These are phyloP conservation scores for Bifiguratus adelaidae DNA, from an alignment of 192 early-diverging fungal species.

Conservation along the genomic window DNA sequence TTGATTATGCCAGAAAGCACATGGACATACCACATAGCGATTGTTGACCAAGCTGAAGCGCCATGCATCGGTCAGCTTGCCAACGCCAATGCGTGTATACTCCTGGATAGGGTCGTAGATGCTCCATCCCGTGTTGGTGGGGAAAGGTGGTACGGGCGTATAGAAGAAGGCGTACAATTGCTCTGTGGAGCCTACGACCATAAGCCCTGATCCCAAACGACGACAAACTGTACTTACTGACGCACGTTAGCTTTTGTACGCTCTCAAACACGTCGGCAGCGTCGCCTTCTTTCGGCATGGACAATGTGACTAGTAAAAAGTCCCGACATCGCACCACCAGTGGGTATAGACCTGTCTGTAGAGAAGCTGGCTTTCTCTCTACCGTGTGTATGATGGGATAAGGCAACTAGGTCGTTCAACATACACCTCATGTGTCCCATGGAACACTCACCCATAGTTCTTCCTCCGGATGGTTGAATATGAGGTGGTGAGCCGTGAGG, in stretches of 20 bases:
- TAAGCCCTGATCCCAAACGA: neutral
- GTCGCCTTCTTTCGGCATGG: conserved; percentile 53
- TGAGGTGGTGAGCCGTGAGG: conserved; percentile 66
- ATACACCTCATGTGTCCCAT: neutral
- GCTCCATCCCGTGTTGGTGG: conserved; percentile 45
- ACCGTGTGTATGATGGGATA: conserved; percentile 82
- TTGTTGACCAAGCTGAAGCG: conserved; percentile 66
- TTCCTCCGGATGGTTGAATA: conserved; percentile 39
- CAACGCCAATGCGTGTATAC: conserved; percentile 80
- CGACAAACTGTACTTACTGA: conserved; percentile 35
- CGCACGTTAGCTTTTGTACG: conserved; percentile 73
- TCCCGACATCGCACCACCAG: conserved; percentile 66
- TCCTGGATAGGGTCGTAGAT: conserved; percentile 68
- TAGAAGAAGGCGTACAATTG: conserved; percentile 75
- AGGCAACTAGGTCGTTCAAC: conserved; percentile 43
- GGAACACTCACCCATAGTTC: conserved; percentile 55
- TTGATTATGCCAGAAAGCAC: neutral
- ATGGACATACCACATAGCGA: conserved; percentile 48
- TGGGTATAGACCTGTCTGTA: conserved; percentile 26
- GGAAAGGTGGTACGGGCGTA: conserved; percentile 29
- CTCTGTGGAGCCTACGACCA: conserved; percentile 44
- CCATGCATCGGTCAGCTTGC: conserved; percentile 53
- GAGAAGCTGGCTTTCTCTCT: conserved; percentile 46
- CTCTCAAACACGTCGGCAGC: conserved; percentile 66
- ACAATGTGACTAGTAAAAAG: conserved; percentile 67